phyloP scores from a whole-genome alignment of 2,329 filamentous ascomycete species.

The Neofusicoccum sp. region DNA sequence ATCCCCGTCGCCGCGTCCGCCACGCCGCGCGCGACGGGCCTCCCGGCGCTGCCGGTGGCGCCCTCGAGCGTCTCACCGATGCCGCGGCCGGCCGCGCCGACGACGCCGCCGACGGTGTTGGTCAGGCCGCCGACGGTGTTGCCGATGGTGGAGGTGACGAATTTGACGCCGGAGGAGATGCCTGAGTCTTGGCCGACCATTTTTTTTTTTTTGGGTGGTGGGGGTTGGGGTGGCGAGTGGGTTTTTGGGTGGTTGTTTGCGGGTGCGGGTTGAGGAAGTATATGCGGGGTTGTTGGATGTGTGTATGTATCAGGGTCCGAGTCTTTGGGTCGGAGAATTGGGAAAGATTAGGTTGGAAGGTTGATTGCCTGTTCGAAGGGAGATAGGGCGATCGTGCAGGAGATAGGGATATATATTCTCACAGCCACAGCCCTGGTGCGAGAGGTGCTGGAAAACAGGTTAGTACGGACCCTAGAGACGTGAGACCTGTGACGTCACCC shows the following conservation, averaged over 20 bases:
- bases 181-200: constrained; percentile 41
- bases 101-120: constrained; percentile 36
- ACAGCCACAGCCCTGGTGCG: background rate
- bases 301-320: no score
- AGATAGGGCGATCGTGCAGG: no score
- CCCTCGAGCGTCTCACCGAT: constrained; percentile 47
- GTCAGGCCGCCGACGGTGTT: constrained; percentile 45
- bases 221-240: background rate
- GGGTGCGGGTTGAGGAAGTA: background rate
- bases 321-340: background rate
- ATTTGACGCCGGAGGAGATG: constrained; percentile 53
- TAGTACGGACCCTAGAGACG: background rate
- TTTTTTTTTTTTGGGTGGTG: background rate
- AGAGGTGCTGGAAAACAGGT: background rate
- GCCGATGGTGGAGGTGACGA: constrained; percentile 55
- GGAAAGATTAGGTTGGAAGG: background rate
- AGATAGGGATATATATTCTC: background rate
- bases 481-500: constrained; percentile 10
- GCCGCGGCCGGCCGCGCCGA: constrained; percentile 47
- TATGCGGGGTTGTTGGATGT: background rate
- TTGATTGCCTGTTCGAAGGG: background rate
- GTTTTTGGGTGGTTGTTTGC: background rate
- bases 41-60: constrained; percentile 44
- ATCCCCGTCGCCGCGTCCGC: constrained; percentile 45
- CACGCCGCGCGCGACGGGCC: constrained; percentile 43